phyloP scores from a whole-genome alignment of 768 basidiomycete genomes.

The Boletus sp. region DNA sequence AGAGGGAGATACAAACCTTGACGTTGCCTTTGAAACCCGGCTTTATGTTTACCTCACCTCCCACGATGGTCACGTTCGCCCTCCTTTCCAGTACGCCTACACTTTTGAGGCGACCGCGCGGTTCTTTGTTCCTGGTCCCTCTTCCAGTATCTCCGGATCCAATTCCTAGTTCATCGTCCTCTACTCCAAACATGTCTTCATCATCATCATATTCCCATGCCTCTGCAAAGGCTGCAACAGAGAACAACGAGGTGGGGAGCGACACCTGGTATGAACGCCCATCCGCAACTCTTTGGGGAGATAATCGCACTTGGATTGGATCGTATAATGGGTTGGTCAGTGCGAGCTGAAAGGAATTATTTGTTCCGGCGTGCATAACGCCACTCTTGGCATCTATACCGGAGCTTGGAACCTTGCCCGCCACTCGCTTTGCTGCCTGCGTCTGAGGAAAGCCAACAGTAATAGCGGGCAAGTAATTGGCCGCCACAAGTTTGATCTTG shows the following conservation, averaged over 20 bases:
- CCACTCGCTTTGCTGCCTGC: slow-evolving; percentile 37
- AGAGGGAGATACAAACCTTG: slow-evolving; percentile 52
- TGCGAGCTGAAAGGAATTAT: slow-evolving; percentile 86
- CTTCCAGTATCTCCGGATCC: slow-evolving; percentile 33
- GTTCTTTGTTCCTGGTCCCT: slow-evolving; percentile 45
- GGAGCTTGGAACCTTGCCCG: slow-evolving; percentile 35
- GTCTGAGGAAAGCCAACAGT: slow-evolving; percentile 65
- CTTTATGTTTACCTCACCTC: slow-evolving; percentile 84
- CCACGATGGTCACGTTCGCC: slow-evolving; percentile 86
- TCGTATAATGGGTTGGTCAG: slow-evolving; percentile 96
- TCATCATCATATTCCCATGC: slow-evolving; percentile 99
- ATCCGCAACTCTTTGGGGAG: slow-evolving; percentile 60
- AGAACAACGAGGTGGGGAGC: slow-evolving; percentile 74
- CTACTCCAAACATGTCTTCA: slow-evolving; percentile 70
- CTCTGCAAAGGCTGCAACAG: slow-evolving; percentile 89
- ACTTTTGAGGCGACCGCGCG: slow-evolving; percentile 49
- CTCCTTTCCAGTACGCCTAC: slow-evolving; percentile 86
- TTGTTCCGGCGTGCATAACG: slow-evolving; percentile 67
- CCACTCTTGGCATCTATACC: slow-evolving; percentile 38
- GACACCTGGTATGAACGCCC: slow-evolving; percentile 64
- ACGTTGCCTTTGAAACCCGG: slow-evolving; percentile 75
- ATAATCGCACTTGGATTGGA: slow-evolving; percentile 88
- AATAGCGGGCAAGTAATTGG: slow-evolving; percentile 90
- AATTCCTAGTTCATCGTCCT: slow-evolving; percentile 39
- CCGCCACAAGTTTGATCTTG: slow-evolving; percentile 97